These are phyloP conservation scores for Guyanaporus albipodus DNA, from an alignment of 768 basidiomycete genomes.

Conservation along the genomic window DNA sequence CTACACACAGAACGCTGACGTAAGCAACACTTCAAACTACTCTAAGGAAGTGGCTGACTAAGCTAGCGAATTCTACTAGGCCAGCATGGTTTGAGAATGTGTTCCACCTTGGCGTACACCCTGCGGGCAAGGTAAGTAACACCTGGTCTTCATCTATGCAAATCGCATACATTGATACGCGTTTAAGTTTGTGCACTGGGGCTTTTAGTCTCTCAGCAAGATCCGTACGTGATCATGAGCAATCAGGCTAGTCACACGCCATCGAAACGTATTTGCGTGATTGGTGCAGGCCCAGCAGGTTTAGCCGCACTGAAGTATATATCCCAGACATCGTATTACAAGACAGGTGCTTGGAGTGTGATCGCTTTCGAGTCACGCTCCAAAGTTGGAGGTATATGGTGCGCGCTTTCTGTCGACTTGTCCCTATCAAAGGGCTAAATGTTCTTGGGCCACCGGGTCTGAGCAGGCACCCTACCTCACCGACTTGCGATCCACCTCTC, in stretches of 20 bases:
- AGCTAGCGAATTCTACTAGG: neutral
- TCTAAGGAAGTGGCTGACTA: neutral
- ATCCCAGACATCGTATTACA: constrained; percentile 53
- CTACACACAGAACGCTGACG: too few species aligned
- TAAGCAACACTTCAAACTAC: constrained; percentile 6
- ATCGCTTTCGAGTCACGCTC: constrained; percentile 61
- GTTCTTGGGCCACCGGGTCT: neutral
- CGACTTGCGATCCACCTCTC: constrained; percentile 48
- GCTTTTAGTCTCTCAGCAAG: neutral
- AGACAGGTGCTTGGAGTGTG: constrained; percentile 58
- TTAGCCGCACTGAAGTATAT: constrained; percentile 66
- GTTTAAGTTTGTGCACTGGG: neutral
- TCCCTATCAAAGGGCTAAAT: neutral
- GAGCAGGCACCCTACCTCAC: constrained; percentile 53
- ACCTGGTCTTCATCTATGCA: neutral
- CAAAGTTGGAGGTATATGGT: constrained; percentile 78
- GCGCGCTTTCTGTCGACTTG: constrained; percentile 16
- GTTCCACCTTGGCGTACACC: neutral
- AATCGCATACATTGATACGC: neutral
- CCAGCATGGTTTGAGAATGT: too few species aligned
- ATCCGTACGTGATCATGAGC: constrained; percentile 1
- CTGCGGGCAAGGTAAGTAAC: neutral
- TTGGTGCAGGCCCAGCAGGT: constrained; percentile 77
- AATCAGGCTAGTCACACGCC: constrained; percentile 1
- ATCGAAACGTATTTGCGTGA: constrained; percentile 54